Conservation (phyloP, 495 filamentous ascomycete species). For the Haplographium delicatum region DNA sequence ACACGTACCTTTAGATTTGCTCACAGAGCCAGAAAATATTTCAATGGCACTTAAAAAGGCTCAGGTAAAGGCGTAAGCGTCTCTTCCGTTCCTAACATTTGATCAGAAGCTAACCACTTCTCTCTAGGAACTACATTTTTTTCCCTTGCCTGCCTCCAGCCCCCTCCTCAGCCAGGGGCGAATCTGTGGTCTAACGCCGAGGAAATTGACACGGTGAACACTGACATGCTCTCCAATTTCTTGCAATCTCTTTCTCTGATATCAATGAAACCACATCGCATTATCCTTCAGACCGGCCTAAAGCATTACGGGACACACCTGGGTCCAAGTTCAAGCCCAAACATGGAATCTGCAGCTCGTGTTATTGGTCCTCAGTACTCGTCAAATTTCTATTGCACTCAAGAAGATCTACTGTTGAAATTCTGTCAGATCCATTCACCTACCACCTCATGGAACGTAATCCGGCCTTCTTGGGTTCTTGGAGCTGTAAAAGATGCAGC, state of each 20-base stretch:
- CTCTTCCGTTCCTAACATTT: not conserved
- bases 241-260: constrained; percentile 35
- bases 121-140: too few relatives aligned
- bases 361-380: not conserved
- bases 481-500: constrained; percentile 45
- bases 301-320: constrained; percentile 48
- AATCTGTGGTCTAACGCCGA: constrained; percentile 40
- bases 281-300: constrained; percentile 45
- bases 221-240: constrained; percentile 41
- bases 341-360: constrained; percentile 39
- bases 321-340: constrained; percentile 36
- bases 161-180: constrained; percentile 30
- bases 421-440: constrained; percentile 31
- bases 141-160: constrained; percentile 48
- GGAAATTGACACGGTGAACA: constrained; percentile 37
- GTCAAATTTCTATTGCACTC: constrained; percentile 37
- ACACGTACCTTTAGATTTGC: constrained; percentile 43
- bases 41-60: constrained; percentile 13
- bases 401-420: constrained; percentile 38
- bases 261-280: constrained; percentile 35
- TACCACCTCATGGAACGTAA: constrained; percentile 33
- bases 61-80: constrained; percentile 17
- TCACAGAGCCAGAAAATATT: constrained; percentile 36
- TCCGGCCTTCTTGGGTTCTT: constrained; percentile 40
- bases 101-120: constrained; percentile 38